A percentile compares a stretch with the other conserved stretches of the same genome.
Conservation (phyloP, 148 eudicot genomes). For the Vaccinium corymbosum region DNA sequence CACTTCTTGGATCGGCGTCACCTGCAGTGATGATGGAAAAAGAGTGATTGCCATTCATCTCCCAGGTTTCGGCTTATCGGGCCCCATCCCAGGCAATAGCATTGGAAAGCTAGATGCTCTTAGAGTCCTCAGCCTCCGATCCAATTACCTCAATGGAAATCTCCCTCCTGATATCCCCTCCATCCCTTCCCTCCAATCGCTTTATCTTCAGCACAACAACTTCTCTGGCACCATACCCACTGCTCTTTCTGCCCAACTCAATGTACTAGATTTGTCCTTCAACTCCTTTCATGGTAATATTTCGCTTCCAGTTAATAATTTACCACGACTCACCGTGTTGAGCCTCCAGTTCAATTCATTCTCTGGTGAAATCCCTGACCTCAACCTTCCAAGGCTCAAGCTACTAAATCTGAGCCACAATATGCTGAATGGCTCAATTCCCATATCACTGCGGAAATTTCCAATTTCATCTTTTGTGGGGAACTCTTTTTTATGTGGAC, state of each 20-base stretch:
- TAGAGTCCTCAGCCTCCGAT: conserved; percentile 61
- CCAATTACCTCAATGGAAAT: conserved; percentile 61
- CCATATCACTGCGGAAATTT: conserved; percentile 51
- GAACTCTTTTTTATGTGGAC: conserved; percentile 71
- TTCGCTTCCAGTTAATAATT: conserved; percentile 43
- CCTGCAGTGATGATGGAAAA: conserved; percentile 51
- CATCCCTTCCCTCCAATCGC: conserved; percentile 59
- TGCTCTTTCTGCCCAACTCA: conserved; percentile 48
- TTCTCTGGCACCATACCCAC: conserved; percentile 63
- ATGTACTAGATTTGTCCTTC: conserved; percentile 59
- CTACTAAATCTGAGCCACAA: conserved; percentile 68
- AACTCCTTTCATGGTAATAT: conserved; percentile 64
- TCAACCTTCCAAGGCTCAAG: conserved; percentile 51
- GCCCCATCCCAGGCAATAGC: conserved; percentile 57
- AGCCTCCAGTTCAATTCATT: conserved; percentile 57
- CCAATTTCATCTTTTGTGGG: conserved; percentile 71
- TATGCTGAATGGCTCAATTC: conserved; percentile 62
- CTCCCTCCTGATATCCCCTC: conserved; percentile 67
- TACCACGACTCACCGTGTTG: conserved; percentile 46
- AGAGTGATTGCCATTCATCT: conserved; percentile 65
- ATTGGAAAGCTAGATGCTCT: conserved; percentile 82
- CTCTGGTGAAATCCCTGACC: conserved; percentile 55
- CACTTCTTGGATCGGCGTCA: conserved; percentile 76
- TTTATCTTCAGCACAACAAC: conserved; percentile 73
- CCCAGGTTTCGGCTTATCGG: conserved; percentile 74